Evolutionary conservation across 306 rosid genomes (phyloP).

Genomic region (Inga oerstediana): DNA sequence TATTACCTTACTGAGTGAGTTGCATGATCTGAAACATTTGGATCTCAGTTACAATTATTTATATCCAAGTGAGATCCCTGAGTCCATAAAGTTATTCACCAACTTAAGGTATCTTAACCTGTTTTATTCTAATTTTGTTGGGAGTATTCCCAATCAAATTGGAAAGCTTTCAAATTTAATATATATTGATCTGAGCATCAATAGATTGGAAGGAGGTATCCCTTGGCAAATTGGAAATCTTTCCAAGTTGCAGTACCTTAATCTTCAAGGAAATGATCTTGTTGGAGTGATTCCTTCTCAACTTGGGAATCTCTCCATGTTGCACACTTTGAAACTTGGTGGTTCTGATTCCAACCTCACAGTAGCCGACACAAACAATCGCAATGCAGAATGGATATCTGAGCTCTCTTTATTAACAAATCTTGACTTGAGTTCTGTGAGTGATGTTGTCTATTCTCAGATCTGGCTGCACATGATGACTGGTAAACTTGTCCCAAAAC

Average conservation of each 20-base stretch:
- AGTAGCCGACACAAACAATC: not conserved
- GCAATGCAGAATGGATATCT: not conserved
- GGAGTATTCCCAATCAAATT: not conserved
- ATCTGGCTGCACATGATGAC: no score
- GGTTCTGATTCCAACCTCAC: no score
- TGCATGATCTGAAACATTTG: conserved; percentile 13
- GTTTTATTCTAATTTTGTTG: not conserved
- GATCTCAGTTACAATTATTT: not conserved
- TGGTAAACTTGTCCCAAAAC: not conserved
- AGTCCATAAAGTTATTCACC: not conserved
- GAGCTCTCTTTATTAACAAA: not conserved
- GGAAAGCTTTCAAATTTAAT: not conserved
- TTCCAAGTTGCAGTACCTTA: not conserved
- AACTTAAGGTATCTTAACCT: not conserved
- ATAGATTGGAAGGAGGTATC: not conserved
- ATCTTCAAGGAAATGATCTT: not conserved
- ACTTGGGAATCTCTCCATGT: not conserved
- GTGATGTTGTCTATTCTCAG: not conserved
- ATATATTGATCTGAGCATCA: not conserved
- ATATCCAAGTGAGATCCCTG: not conserved
- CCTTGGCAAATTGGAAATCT: conserved; percentile 16
- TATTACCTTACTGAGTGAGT: not conserved
- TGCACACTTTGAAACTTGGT: no score
- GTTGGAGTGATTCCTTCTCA: not conserved
- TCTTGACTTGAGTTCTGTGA: not conserved